Percentiles rank a stretch among this genome's conserved stretches.
Evolutionary conservation across 2,329 filamentous ascomycete genomes (phyloP).

Genomic region (Magnaporthales sp.): DNA sequence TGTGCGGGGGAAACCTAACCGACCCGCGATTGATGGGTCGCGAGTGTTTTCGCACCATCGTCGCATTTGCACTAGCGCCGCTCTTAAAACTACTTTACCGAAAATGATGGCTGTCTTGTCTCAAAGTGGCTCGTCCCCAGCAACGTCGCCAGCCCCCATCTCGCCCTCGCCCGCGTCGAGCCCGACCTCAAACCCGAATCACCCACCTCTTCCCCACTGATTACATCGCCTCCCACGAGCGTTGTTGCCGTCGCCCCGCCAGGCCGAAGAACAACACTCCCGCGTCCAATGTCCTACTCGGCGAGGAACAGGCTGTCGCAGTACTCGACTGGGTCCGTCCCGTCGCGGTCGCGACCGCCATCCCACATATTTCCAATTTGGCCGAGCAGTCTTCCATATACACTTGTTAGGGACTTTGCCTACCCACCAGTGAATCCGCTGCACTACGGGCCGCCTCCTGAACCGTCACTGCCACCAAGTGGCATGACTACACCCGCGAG

Average conservation of each 20-base stretch:
- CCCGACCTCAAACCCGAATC: constrained; percentile 38
- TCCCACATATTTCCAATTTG: constrained; percentile 79
- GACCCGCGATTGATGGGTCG: constrained; percentile 1
- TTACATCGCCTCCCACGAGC: constrained; percentile 41
- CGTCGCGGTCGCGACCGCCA: constrained; percentile 64
- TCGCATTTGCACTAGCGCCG: background rate
- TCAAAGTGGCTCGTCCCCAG: constrained; percentile 40
- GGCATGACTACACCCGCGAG: constrained; percentile 78
- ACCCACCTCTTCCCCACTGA: constrained; percentile 45
- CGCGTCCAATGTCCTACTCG: constrained; percentile 65
- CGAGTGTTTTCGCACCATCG: background rate
- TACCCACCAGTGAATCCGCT: constrained; percentile 76
- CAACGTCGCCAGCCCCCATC: constrained; percentile 42
- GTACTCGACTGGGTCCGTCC: constrained; percentile 65
- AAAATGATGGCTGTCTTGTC: constrained; percentile 47
- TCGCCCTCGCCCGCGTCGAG: constrained; percentile 16
- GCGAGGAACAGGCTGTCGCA: constrained; percentile 77
- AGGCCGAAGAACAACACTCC: constrained; percentile 46
- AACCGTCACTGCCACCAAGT: constrained; percentile 61
- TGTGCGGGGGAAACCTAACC: constrained; percentile 5
- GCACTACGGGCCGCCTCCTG: constrained; percentile 87
- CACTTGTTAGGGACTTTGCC: constrained; percentile 92
- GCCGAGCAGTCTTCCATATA: constrained; percentile 77
- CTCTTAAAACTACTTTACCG: background rate
- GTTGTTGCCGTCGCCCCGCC: constrained; percentile 14